phyloP scores from a whole-genome alignment of 1,139 yeast genomes.

The Diutina scorzettiae region DNA sequence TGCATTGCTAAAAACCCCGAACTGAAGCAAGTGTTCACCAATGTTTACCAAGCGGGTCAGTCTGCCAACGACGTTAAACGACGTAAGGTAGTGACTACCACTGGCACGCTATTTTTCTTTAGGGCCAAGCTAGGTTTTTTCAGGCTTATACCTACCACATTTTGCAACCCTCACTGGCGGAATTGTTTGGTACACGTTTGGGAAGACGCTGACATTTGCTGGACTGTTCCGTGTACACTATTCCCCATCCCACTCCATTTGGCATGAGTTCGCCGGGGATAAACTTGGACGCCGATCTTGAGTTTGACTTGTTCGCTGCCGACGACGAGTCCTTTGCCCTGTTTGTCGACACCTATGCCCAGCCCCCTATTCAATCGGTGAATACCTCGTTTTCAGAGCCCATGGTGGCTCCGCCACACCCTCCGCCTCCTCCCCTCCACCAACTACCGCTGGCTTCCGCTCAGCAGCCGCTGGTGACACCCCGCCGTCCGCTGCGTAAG shows the following conservation, averaged over 20 bases:
- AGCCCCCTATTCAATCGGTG: background rate
- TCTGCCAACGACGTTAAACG: no score
- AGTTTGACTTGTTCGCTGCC: background rate
- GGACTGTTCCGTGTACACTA: background rate
- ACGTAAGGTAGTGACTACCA: no score
- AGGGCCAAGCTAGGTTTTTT: no score
- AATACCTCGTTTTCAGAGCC: background rate
- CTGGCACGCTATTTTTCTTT: no score
- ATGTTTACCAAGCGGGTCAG: no score
- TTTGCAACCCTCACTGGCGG: background rate
- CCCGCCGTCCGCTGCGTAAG: slow-evolving; percentile 22
- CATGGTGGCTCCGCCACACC: background rate
- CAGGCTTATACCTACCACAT: background rate
- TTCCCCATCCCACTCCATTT: background rate
- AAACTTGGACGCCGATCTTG: slow-evolving; percentile 5
- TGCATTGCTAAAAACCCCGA: background rate
- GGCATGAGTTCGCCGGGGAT: slow-evolving; percentile 3
- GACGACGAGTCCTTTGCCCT: slow-evolving; percentile 4
- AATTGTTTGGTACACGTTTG: background rate
- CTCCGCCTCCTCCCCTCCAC: background rate
- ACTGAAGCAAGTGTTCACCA: no score
- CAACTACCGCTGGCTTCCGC: background rate
- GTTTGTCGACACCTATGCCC: background rate
- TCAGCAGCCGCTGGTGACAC: slow-evolving; percentile 16
- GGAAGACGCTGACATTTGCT: no score